Percentiles rank a stretch among this genome's conserved stretches.
Conservation (phyloP, 2,329 filamentous ascomycete genomes). For the Alternaria gansuensis region DNA sequence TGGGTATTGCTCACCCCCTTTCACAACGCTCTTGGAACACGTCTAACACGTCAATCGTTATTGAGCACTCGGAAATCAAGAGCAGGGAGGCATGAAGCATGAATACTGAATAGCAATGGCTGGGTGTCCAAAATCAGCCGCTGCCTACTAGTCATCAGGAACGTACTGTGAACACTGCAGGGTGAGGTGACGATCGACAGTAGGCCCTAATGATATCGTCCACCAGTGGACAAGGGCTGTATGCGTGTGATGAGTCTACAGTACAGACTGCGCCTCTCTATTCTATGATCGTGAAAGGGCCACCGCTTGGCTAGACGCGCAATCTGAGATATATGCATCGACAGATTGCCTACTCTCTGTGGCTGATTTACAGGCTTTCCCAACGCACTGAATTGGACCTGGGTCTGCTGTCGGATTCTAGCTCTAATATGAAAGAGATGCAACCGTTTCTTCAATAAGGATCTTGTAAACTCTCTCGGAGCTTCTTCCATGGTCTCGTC, state of each 20-base stretch:
- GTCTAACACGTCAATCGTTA: background rate
- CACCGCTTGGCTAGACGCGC: background rate
- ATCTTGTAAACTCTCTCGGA: background rate
- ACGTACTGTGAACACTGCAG: background rate
- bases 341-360: background rate
- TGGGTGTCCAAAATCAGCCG: background rate
- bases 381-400: conserved; percentile 1
- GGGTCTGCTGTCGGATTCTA: background rate
- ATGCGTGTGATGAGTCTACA: conserved; percentile 1
- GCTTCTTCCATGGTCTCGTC: conserved; percentile 6
- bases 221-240: conserved; percentile 2
- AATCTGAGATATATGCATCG: background rate
- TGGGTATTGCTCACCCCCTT: background rate
- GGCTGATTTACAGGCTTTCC: conserved; percentile 1
- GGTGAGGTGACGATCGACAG: conserved; percentile 8
- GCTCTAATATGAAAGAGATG: conserved; percentile 1
- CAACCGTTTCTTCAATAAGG: background rate
- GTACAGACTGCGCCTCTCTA: conserved; percentile 10
- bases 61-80: background rate
- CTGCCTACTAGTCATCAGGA: background rate
- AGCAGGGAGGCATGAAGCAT: background rate
- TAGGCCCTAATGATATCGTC: background rate
- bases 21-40: background rate
- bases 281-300: background rate
- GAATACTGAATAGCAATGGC: background rate